A percentile compares a stretch with the other conserved stretches of the same genome.
Evolutionary conservation across 2,329 filamentous ascomycete species (phyloP).

Genomic region (Diaporthe citri): DNA sequence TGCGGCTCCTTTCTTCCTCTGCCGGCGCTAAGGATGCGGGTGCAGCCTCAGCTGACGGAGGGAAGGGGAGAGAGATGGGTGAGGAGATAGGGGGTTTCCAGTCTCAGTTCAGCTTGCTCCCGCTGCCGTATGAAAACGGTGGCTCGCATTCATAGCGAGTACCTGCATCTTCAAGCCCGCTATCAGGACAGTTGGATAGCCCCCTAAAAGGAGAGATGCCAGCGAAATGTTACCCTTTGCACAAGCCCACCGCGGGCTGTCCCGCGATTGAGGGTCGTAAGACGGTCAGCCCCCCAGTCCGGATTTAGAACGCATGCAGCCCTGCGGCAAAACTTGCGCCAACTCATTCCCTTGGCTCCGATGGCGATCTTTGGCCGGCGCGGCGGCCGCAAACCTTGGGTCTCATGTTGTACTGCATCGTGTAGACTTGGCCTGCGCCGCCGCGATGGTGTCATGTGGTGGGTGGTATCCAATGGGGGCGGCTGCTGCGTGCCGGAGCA

Average conservation of each 20-base stretch:
- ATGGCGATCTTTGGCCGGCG: background rate
- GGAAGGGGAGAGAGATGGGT: background rate
- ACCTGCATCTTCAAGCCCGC: background rate
- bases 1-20: background rate
- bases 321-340: background rate
- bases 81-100: background rate
- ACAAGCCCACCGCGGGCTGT: background rate
- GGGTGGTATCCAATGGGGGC: background rate
- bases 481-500: background rate
- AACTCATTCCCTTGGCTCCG: background rate
- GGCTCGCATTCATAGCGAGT: background rate
- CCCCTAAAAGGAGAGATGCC: background rate
- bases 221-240: background rate
- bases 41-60: constrained; percentile 12
- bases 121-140: background rate
- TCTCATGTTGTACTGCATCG: background rate
- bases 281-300: background rate
- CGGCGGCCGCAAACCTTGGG: background rate
- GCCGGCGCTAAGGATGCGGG: constrained; percentile 23
- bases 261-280: background rate
- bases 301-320: constrained; percentile 11
- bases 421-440: background rate
- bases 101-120: background rate
- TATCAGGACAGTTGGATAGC: background rate
- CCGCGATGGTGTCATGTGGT: background rate